A percentile compares a stretch with the other conserved stretches of the same genome.
phyloP scores from a whole-genome alignment of 1,284 basidiomycete genomes.

The Pseudozyma pruni region DNA sequence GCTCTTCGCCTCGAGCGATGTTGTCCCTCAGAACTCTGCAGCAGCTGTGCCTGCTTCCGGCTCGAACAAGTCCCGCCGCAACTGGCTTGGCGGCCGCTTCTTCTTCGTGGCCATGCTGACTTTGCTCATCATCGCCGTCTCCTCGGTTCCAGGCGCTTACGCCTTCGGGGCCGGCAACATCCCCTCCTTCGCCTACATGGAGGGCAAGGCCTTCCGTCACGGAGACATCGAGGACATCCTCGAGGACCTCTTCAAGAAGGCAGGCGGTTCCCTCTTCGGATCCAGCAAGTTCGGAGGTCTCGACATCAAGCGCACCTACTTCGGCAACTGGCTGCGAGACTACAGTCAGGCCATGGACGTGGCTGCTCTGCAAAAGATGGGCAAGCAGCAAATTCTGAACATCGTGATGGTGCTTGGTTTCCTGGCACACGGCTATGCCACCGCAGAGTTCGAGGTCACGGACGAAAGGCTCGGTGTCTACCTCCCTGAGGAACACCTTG shows the following conservation, averaged over 20 bases:
- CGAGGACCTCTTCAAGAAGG: slow-evolving; percentile 56
- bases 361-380: slow-evolving; percentile 71
- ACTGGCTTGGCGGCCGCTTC: slow-evolving; percentile 34
- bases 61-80: slow-evolving; percentile 20
- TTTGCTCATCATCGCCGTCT: slow-evolving; percentile 40
- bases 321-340: slow-evolving; percentile 62
- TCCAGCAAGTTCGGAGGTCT: slow-evolving; percentile 62
- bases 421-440: slow-evolving; percentile 71
- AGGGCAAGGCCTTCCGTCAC: slow-evolving; percentile 61
- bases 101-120: slow-evolving; percentile 42
- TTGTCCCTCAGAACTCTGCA: neutral
- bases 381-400: slow-evolving; percentile 81
- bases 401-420: slow-evolving; percentile 76
- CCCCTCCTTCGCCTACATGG: slow-evolving; percentile 55
- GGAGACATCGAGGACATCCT: slow-evolving; percentile 62
- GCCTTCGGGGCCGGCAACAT: slow-evolving; percentile 64
- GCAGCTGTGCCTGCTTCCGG: neutral
- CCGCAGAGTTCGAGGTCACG: slow-evolving; percentile 87
- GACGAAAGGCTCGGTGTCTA: slow-evolving; percentile 85
- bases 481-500: slow-evolving; percentile 86
- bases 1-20: slow-evolving; percentile 2
- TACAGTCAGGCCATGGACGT: slow-evolving; percentile 71
- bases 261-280: slow-evolving; percentile 48
- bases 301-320: slow-evolving; percentile 66
- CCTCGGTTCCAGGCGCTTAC: slow-evolving; percentile 38